phyloP scores from a whole-genome alignment of 768 basidiomycete genomes.

The Amanita rubescens region DNA sequence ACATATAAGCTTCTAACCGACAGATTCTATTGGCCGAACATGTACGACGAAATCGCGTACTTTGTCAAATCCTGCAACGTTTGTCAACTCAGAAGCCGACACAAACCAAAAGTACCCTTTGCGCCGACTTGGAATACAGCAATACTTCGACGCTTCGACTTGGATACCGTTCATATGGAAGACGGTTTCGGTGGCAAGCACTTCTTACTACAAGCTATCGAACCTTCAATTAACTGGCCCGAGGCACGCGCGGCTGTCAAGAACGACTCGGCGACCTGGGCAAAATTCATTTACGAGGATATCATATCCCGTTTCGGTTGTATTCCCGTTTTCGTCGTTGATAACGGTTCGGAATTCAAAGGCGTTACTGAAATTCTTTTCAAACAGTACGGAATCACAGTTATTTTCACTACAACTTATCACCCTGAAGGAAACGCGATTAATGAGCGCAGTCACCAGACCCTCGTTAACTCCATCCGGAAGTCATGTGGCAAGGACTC shows the following conservation, averaged over 20 bases:
- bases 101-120: slow-evolving; percentile 16
- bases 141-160: slow-evolving; percentile 18
- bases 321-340: slow-evolving; percentile 16
- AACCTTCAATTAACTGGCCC: slow-evolving; percentile 16
- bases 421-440: slow-evolving; percentile 24
- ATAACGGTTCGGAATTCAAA: slow-evolving; percentile 25
- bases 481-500: slow-evolving; percentile 15
- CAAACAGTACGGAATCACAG: slow-evolving; percentile 16
- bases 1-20: slow-evolving; percentile 16
- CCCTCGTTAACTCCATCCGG: slow-evolving; percentile 15
- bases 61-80: slow-evolving; percentile 24
- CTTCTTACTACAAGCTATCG: slow-evolving; percentile 21
- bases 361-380: slow-evolving; percentile 16
- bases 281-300: slow-evolving; percentile 23
- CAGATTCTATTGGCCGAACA: slow-evolving; percentile 27
- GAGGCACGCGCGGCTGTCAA: slow-evolving; percentile 13
- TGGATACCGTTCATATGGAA: slow-evolving; percentile 25
- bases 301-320: slow-evolving; percentile 19
- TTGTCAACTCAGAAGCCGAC: slow-evolving; percentile 21
- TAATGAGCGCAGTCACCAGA: slow-evolving; percentile 22
- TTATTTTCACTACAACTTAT: slow-evolving; percentile 20
- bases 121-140: slow-evolving; percentile 13
- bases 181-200: slow-evolving; percentile 12
- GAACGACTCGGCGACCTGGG: slow-evolving; percentile 11
- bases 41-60: slow-evolving; percentile 21